Conservation (phyloP, 2,329 filamentous ascomycete genomes). For the Acrocalymma vagum region DNA sequence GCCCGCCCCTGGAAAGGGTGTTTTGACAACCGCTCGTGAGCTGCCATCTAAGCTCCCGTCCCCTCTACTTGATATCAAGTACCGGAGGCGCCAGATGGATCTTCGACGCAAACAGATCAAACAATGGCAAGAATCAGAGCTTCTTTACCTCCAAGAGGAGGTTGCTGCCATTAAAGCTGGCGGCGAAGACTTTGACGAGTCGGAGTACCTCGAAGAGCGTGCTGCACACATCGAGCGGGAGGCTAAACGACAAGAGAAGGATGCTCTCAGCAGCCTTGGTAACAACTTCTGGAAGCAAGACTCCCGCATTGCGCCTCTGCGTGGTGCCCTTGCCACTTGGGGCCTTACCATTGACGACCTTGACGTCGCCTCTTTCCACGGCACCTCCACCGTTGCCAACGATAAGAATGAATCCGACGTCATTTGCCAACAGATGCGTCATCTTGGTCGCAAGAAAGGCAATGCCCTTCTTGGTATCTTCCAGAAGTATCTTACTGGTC, state of each 20-base stretch:
- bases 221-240: constrained; percentile 87
- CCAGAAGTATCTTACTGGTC: constrained; percentile 98
- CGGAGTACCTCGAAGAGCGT: constrained; percentile 86
- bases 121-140: constrained; percentile 94
- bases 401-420: constrained; percentile 99
- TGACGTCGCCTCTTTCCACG: constrained; percentile 96
- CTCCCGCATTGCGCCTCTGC: constrained; percentile 89
- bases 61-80: constrained; percentile 95
- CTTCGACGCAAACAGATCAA: constrained; percentile 93
- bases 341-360: constrained; percentile 97
- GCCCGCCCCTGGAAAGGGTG: constrained; percentile 94
- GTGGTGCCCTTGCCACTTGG: constrained; percentile 96
- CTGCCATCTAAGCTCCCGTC: constrained; percentile 91
- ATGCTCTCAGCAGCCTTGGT: constrained; percentile 89
- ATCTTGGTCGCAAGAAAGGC: constrained; percentile 94
- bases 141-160: constrained; percentile 92
- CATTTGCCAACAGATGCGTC: constrained; percentile 93
- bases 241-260: constrained; percentile 88
- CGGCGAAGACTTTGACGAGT: constrained; percentile 76
- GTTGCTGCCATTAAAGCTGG: constrained; percentile 86
- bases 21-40: constrained; percentile 94
- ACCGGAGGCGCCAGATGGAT: constrained; percentile 93
- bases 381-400: constrained; percentile 97
- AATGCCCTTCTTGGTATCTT: constrained; percentile 97
- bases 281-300: constrained; percentile 99